Base-by-base conservation (phyloP, 2,329 filamentous ascomycete species). In the Talaromyces sp. region DNA sequence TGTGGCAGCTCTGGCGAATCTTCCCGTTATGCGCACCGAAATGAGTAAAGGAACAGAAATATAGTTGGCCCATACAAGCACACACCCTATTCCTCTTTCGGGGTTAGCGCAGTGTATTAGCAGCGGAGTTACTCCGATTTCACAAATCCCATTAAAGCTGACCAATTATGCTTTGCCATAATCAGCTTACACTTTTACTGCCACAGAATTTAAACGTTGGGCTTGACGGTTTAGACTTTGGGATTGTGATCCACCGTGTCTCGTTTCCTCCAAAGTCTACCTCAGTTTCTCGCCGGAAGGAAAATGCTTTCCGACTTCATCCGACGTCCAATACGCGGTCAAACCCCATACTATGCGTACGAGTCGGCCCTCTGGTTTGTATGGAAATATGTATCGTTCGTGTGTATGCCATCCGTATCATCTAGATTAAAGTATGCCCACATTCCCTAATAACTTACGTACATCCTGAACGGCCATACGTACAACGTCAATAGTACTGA, bases 271-370 rank as follows among this genome's bases (percentile, higher is more conserved):
- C 14, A 33, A 52, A 35, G 50, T 54, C 50, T 52, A 52, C 28
- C 16, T 21, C 9, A 44, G 40, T 12, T 4, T 9, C 14, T 23
- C 28, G 14, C 50, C n/a, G n/a, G n/a, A n/a, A n/a, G n/a, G n/a
- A n/a, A 54, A 21, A 35, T 21, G 28, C 50, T 37, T 54, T 54
- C 50, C 50, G 50, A 54, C 50, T 54, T 54, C 31, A 54, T 54
- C 50, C 50, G 50, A 54, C 23, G 11, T 18, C 14, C 9, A 50
- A 28, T 50, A 50, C 46, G n/a, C 46, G 46, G 46, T 50, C 25
- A 50, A 31, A n/a, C 44, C 44, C 44, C 44, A 28, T 25, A 12
- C n/a, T 44, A 25, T 28, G 28, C 8, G 28, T 44, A 44, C 8
- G n/a, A 52, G 48, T 33, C 48, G 16, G 25, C 7, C n/a, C 31